Evolutionary conservation across 148 eudicot species (phyloP).

Genomic region (Arbutus unedo): DNA sequence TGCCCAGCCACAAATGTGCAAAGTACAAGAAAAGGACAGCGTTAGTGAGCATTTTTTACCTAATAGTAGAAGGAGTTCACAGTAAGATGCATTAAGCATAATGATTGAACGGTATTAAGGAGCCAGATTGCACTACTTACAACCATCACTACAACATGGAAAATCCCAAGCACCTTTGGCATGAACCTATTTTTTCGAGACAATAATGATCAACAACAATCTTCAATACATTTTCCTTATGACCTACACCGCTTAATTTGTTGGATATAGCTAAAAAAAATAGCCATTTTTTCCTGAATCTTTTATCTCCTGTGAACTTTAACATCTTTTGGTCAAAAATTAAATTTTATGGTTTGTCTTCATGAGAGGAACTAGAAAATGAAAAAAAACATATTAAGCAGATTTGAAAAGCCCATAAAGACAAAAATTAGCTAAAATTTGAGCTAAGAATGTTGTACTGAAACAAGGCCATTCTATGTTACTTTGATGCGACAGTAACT

Average conservation of each 20-base stretch:
- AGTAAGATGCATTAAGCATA: background rate
- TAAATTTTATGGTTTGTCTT: background rate
- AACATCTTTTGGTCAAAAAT: background rate
- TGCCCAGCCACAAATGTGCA: constrained; percentile 24
- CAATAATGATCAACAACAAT: background rate
- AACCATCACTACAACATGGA: background rate
- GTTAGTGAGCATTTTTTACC: background rate
- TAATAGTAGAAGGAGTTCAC: background rate
- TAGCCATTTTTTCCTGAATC: no score
- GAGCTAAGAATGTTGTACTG: background rate
- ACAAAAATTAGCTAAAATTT: background rate
- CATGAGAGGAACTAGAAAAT: background rate
- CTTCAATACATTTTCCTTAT: background rate
- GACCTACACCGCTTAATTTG: no score
- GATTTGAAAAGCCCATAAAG: background rate
- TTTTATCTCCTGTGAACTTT: background rate
- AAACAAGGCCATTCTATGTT: background rate
- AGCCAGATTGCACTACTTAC: background rate
- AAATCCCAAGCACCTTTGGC: background rate
- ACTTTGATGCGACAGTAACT: background rate
- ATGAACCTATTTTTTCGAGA: background rate
- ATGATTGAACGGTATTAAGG: background rate
- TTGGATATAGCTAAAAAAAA: no score
- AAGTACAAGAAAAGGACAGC: background rate
- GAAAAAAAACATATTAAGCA: background rate